phyloP scores from a whole-genome alignment of 768 basidiomycete genomes.

The Boletus pseudo-olivaceus region DNA sequence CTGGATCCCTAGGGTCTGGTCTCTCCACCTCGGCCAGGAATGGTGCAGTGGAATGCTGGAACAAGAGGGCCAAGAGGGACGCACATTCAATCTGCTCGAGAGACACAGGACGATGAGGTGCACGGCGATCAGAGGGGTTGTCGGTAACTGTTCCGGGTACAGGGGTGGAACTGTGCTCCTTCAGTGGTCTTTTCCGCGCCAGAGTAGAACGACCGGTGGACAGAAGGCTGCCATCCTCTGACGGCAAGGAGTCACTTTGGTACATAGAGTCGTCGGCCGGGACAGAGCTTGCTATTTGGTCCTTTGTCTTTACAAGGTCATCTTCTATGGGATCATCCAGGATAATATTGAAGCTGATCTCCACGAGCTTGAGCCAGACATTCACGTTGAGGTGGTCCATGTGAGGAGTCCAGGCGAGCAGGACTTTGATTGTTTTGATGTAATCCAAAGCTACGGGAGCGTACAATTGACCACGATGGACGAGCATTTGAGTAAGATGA shows the following conservation, averaged over 20 bases:
- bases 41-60: slow-evolving; percentile 57
- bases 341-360: slow-evolving; percentile 74
- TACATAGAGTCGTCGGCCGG: slow-evolving; percentile 29
- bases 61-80: slow-evolving; percentile 56
- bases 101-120: slow-evolving; percentile 34
- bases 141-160: slow-evolving; percentile 11
- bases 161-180: slow-evolving; percentile 23
- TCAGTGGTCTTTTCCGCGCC: slow-evolving; percentile 25
- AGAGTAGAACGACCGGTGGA: slow-evolving; percentile 20
- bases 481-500: slow-evolving; percentile 62
- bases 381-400: slow-evolving; percentile 66
- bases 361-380: slow-evolving; percentile 65
- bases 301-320: slow-evolving; percentile 24
- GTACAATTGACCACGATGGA: slow-evolving; percentile 51
- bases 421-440: slow-evolving; percentile 65
- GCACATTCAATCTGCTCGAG: slow-evolving; percentile 71
- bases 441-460: slow-evolving; percentile 73
- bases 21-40: slow-evolving; percentile 42
- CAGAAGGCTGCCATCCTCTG: slow-evolving; percentile 31
- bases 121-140: slow-evolving; percentile 22
- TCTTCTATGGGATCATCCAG: slow-evolving; percentile 53
- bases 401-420: slow-evolving; percentile 70
- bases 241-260: slow-evolving; percentile 31
- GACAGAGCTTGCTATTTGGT: slow-evolving; percentile 18
- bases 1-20: slow-evolving; percentile 19